These are phyloP conservation scores for Solanum verrucosum DNA, from an alignment of 257 asterid species.

Conservation along the genomic window DNA sequence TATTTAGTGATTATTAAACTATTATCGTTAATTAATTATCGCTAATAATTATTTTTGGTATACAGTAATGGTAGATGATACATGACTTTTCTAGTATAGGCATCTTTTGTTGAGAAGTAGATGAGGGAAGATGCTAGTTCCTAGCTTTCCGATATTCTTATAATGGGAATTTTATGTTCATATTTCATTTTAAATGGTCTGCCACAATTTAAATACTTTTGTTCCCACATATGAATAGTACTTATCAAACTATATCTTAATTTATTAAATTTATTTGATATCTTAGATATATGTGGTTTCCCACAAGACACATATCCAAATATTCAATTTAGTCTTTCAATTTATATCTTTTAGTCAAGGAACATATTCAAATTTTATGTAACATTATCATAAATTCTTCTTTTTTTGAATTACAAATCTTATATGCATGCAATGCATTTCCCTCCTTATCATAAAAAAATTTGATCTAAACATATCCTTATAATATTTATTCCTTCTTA, in stretches of 20 bases:
- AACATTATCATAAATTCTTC: not conserved
- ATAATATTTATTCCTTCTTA: conserved; percentile 1
- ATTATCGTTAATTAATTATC: too few relatives aligned
- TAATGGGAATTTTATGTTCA: not conserved
- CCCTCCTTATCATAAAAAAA: not conserved
- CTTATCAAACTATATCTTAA: not conserved
- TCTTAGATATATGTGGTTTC: not conserved
- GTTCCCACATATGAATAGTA: not conserved
- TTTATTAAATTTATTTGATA: not conserved
- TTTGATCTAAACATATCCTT: not conserved
- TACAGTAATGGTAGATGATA: not conserved
- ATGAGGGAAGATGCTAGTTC: not conserved
- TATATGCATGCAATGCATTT: not conserved
- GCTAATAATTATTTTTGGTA: too few relatives aligned
- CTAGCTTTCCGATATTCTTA: not conserved
- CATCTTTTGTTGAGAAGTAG: not conserved
- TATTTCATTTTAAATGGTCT: not conserved
- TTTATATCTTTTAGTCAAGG: not conserved
- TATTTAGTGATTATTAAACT: too few relatives aligned
- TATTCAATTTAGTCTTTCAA: not conserved
- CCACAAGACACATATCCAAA: not conserved
- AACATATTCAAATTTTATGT: not conserved
- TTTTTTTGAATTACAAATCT: not conserved
- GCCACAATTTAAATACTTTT: not conserved
- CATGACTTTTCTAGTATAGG: not conserved